Conservation (phyloP, 441 rosid species). For the Gossypium aridum region DNA sequence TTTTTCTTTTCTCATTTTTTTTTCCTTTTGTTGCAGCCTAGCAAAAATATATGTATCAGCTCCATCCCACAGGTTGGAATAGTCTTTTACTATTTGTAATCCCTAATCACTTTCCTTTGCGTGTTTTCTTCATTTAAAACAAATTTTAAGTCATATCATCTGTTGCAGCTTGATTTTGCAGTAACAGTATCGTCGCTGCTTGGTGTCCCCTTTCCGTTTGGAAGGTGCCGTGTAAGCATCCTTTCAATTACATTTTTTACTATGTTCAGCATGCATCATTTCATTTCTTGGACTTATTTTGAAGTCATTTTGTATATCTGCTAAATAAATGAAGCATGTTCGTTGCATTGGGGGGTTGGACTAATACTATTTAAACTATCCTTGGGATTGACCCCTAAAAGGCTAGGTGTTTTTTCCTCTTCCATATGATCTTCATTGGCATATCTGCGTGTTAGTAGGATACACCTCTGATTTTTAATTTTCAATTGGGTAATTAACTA, state of each 20-base stretch:
- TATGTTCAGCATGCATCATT: not conserved
- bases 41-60: conserved; percentile 50
- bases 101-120: conserved; percentile 13
- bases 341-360: not conserved
- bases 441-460: not conserved
- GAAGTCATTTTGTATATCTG: not conserved
- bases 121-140: not conserved
- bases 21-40: conserved; percentile 43
- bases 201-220: conserved; percentile 90
- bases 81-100: conserved; percentile 3
- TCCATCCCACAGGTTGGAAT: conserved; percentile 73
- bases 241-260: conserved; percentile 19
- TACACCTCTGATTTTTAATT: not conserved
- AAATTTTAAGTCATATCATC: conserved; percentile 17
- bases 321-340: not conserved
- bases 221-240: conserved; percentile 95
- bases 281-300: not conserved
- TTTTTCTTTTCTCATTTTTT: not conserved
- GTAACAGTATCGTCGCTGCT: conserved; percentile 83
- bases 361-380: not conserved
- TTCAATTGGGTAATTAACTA: not conserved
- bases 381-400: not conserved
- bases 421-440: not conserved
- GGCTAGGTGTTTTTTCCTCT: not conserved
- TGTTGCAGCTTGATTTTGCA: conserved; percentile 86